Evolutionary conservation across 1,284 basidiomycete genomes (phyloP), one percentile per base, ranked within the genome.

Genomic region (Marasmius tenuissimus): DNA sequence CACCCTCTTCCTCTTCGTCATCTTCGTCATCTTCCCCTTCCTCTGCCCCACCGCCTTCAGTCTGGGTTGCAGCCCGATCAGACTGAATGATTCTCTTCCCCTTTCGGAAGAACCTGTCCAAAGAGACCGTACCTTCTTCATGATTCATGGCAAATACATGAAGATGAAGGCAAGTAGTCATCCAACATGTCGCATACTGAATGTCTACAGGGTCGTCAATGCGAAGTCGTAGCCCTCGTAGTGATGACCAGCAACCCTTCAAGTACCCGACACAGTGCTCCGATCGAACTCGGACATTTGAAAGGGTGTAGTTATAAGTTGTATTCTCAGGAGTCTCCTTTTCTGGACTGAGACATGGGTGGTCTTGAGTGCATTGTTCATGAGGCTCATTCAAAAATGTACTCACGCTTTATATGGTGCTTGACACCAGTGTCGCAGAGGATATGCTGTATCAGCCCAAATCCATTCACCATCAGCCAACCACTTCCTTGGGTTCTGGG

Each of bases 231-330:
- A 78, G 68, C 18, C 67, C 67, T 20, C 69, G 66, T 0, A 76
- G 63, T 0, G 73, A 77, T 5, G 66, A 65, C 58, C 70, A 78
- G 0, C 69, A 62, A 0, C 74, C 73, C 59, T 76, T 76, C 14
- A 77, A 58, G 40, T 67, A 73, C 1, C 75, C 72, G 27, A 77
- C 70, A 10, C 66, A 64, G 68, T 78, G 76, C 56, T 78, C 75
- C 4, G 75, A 76, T 1, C 70, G 64, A 8, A 76, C 69, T 10
- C 67, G 68, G 11, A 75, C 45, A 50, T 61, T 61, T 3, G 70
- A 72, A 10, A 74, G 64, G 61, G 71, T 67, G 39, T 71, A 68
- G 61, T 77, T 75, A 66, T 67, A 74, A 4, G 42, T 39, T 14
- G 58, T 54, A 60, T 78, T 76, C 1, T 71, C 67, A 0, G 63